These are phyloP conservation scores for Wickerhamiella allomyrinae DNA, from an alignment of 805 yeast genomes.

Conservation along the genomic window DNA sequence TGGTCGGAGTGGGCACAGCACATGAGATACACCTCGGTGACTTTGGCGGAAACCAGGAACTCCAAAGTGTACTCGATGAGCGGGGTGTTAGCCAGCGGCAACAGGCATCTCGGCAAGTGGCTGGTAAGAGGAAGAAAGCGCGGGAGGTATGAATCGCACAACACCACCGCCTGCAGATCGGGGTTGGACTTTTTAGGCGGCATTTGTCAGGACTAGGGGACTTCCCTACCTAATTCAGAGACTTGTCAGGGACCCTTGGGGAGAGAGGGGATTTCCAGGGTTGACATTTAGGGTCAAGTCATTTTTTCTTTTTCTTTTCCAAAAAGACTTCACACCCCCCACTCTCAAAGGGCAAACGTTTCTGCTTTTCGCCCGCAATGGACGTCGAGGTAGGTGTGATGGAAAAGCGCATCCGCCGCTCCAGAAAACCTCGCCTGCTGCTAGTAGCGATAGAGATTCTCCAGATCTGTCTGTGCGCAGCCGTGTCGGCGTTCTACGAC, in stretches of 20 bases:
- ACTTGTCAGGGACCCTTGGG: too few species aligned
- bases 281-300: too few species aligned
- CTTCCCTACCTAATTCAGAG: too few species aligned
- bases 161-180: conserved; percentile 74
- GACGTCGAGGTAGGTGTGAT: conserved; percentile 15
- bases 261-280: too few species aligned
- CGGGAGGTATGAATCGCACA: conserved; percentile 86
- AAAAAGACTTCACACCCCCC: too few species aligned
- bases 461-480: conserved; percentile 16
- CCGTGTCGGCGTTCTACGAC: conserved; percentile 17
- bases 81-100: conserved; percentile 89
- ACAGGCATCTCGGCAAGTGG: conserved; percentile 72
- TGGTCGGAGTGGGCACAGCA: conserved; percentile 86
- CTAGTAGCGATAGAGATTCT: conserved; percentile 10
- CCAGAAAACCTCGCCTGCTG: conserved; percentile 12
- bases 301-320: too few species aligned
- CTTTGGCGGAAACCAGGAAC: conserved; percentile 81
- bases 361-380: too few species aligned
- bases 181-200: conserved; percentile 14
- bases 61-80: conserved; percentile 88
- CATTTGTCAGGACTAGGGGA: conserved; percentile 2
- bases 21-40: conserved; percentile 76
- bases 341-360: too few species aligned
- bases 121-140: conserved; percentile 87
- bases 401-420: conserved; percentile 17